Conservation (phyloP, 345 rosid genomes). For the Cardiospermum halicacabum region DNA sequence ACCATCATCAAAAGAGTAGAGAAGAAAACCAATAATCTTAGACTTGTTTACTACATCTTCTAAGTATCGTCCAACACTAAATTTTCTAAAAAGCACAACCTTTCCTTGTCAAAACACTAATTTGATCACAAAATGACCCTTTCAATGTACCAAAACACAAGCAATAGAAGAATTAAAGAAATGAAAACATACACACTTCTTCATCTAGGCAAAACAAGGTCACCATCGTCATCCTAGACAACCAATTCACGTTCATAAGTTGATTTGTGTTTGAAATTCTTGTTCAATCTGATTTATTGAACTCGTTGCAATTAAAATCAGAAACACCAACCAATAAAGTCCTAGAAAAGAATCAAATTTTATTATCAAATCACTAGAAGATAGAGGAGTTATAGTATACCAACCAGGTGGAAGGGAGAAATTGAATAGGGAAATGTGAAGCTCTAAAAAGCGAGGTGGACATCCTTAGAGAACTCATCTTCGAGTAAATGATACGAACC, state of each 20-base stretch:
- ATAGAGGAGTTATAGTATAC: not conserved
- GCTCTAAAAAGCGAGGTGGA: slow-evolving; percentile 50
- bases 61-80: not conserved
- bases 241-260: slow-evolving; percentile 12
- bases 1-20: not conserved
- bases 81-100: not conserved
- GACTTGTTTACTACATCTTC: not conserved
- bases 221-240: slow-evolving; percentile 72
- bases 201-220: slow-evolving; percentile 70
- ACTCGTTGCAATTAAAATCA: slow-evolving; percentile 18
- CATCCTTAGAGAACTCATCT: too few relatives aligned
- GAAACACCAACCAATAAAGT: not conserved
- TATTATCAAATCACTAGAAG: not conserved
- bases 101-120: too few relatives aligned
- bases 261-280: slow-evolving; percentile 26
- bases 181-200: slow-evolving; percentile 21
- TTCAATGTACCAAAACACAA: not conserved
- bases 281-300: slow-evolving; percentile 27
- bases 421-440: slow-evolving; percentile 60
- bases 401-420: slow-evolving; percentile 50
- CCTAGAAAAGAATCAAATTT: not conserved
- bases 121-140: not conserved
- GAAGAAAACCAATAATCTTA: not conserved
- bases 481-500: too few relatives aligned
- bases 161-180: not conserved